These are phyloP conservation scores for Ophiosphaerella narmari DNA, from an alignment of 2,329 filamentous ascomycete genomes.

Conservation along the genomic window DNA sequence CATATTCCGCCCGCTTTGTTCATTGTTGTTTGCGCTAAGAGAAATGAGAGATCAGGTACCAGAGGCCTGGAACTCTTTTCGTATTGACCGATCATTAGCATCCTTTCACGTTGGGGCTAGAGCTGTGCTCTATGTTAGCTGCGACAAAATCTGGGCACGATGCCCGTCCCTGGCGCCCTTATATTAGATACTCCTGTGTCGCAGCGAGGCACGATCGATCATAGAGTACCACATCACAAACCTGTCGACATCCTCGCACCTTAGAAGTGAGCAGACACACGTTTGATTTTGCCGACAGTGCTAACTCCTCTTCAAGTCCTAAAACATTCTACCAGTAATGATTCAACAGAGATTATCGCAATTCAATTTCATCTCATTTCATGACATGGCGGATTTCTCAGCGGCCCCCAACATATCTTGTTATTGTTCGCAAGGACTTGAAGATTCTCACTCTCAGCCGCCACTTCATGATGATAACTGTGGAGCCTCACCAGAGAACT, in stretches of 20 bases:
- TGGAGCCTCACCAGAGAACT: neutral
- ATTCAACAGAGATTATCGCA: neutral
- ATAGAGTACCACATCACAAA: neutral
- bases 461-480: conserved; percentile 5
- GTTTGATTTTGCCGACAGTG: neutral
- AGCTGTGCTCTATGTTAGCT: conserved; percentile 3
- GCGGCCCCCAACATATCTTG: neutral
- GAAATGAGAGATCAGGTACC: conserved; percentile 22
- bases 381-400: neutral
- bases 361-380: neutral
- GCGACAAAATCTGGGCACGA: conserved; percentile 13
- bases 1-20: conserved; percentile 19
- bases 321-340: neutral
- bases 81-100: conserved; percentile 16
- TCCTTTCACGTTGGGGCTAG: conserved; percentile 11
- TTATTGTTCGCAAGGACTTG: neutral
- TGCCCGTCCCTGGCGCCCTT: neutral
- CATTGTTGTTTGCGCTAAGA: conserved; percentile 21
- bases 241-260: neutral
- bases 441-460: conserved; percentile 1
- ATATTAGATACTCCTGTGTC: no score
- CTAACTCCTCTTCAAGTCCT: neutral
- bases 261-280: neutral
- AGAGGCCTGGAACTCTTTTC: conserved; percentile 13
- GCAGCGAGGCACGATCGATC: neutral